Conservation (phyloP, 2,329 filamentous ascomycete species). For the Didymella pinodella region DNA sequence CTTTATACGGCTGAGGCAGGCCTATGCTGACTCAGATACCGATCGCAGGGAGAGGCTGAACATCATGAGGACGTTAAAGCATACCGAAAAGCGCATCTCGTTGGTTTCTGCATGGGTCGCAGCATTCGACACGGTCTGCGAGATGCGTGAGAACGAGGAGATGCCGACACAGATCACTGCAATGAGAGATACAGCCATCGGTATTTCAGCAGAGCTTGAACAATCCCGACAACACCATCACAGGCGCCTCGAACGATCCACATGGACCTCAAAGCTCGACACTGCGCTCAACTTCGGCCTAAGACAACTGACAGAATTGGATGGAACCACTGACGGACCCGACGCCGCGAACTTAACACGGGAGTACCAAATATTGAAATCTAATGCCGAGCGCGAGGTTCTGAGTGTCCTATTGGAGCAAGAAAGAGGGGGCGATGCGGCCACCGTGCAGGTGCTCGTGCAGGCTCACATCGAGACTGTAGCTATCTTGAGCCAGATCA, state of each 20-base stretch:
- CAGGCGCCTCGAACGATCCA: constrained; percentile 78
- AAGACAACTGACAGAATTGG: constrained; percentile 76
- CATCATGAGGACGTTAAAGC: constrained; percentile 81
- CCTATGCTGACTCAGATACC: constrained; percentile 79
- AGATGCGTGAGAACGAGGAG: constrained; percentile 72
- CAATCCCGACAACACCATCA: constrained; percentile 90
- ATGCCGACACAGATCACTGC: constrained; percentile 66
- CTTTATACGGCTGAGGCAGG: constrained; percentile 76
- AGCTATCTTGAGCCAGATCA: constrained; percentile 79
- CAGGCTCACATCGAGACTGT: constrained; percentile 93
- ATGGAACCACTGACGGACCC: constrained; percentile 67
- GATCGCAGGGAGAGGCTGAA: constrained; percentile 82
- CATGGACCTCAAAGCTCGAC: constrained; percentile 88
- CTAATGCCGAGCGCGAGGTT: constrained; percentile 81
- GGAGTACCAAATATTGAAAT: constrained; percentile 86
- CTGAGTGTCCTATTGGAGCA: constrained; percentile 80
- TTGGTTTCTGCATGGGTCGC: constrained; percentile 92
- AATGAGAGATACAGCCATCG: constrained; percentile 87
- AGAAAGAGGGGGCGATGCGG: constrained; percentile 80
- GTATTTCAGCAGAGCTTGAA: constrained; percentile 88
- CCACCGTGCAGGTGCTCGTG: constrained; percentile 81
- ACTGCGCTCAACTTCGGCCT: constrained; percentile 87
- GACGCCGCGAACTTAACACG: constrained; percentile 77
- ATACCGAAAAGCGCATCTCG: constrained; percentile 83
- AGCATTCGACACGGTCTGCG: constrained; percentile 85